A percentile compares a stretch with the other conserved stretches of the same genome.
Evolutionary conservation across 192 early-diverging fungal genomes (phyloP).

Genomic region (Backusella parvicylindrica): DNA sequence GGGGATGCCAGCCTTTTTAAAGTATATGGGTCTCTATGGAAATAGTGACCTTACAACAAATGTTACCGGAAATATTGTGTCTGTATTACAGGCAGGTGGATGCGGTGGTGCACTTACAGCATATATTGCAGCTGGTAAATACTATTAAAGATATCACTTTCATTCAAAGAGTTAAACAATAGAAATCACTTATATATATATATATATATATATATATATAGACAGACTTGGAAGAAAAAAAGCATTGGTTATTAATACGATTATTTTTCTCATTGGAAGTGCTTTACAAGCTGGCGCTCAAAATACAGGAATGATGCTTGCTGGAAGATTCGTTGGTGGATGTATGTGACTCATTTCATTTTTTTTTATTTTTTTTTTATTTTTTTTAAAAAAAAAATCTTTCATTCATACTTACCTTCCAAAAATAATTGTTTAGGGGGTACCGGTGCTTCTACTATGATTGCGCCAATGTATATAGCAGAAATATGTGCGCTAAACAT

Average conservation of each 20-base stretch:
- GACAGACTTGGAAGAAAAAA: conserved; percentile 5
- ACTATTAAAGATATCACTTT: not conserved
- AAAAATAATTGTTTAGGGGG: not conserved
- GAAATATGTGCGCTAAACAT: not conserved
- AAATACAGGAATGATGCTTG: conserved; percentile 2
- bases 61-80: conserved; percentile 3
- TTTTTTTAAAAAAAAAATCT: not conserved
- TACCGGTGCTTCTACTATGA: not conserved
- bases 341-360: not conserved
- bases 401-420: not conserved
- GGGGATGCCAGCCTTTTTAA: not conserved
- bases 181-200: no score
- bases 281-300: conserved; percentile 1
- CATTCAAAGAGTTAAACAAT: not conserved
- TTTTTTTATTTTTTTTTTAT: not conserved
- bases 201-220: not conserved
- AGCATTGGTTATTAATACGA: not conserved
- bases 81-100: conserved; percentile 5
- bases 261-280: conserved; percentile 1
- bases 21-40: not conserved
- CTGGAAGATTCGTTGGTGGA: conserved; percentile 6
- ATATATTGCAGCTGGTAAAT: conserved; percentile 3
- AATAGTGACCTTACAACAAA: not conserved
- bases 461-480: conserved; percentile 8
- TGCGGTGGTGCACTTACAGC: not conserved